Evolutionary conservation across 2,329 filamentous ascomycete species (phyloP).

Genomic region (Eurotiales sp.): DNA sequence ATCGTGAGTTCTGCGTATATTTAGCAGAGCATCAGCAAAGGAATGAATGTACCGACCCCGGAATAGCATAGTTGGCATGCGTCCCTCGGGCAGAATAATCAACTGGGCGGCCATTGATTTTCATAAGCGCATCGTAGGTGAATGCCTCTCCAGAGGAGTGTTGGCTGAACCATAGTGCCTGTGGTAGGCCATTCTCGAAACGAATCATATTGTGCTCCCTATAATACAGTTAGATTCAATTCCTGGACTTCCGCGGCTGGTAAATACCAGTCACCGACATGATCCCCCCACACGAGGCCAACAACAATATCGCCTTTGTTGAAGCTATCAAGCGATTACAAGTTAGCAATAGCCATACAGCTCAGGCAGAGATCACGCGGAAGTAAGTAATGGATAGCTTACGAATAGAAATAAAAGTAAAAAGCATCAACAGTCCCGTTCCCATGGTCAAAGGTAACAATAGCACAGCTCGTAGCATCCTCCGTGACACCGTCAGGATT

Average conservation of each 20-base stretch:
- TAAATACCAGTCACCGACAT: constrained; percentile 59
- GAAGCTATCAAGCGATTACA: constrained; percentile 33
- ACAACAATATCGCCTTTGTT: constrained; percentile 53
- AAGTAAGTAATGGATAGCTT: constrained; percentile 16
- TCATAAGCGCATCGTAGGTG: constrained; percentile 53
- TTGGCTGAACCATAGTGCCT: constrained; percentile 60
- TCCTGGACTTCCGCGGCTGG: neutral
- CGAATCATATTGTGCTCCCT: constrained; percentile 67
- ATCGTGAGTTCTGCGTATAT: constrained; percentile 47
- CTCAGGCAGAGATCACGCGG: too few relatives aligned
- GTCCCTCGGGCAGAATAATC: constrained; percentile 58
- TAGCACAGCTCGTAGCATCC: constrained; percentile 47
- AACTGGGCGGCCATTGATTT: constrained; percentile 52
- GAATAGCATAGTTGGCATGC: constrained; percentile 62
- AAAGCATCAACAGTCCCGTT: constrained; percentile 55
- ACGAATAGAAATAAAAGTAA: constrained; percentile 62
- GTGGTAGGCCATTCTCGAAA: constrained; percentile 54
- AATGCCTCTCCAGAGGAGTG: constrained; percentile 63
- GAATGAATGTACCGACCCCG: constrained; percentile 33
- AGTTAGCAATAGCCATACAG: too few relatives aligned
- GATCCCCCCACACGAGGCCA: constrained; percentile 52
- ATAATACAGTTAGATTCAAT: constrained; percentile 7
- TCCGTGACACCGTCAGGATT: constrained; percentile 49
- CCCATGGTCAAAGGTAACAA: constrained; percentile 58
- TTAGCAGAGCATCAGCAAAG: neutral